Evolutionary conservation across 768 basidiomycete species (phyloP), one percentile per base, ranked within the genome.

Genomic region (Collybiopsis confluens): DNA sequence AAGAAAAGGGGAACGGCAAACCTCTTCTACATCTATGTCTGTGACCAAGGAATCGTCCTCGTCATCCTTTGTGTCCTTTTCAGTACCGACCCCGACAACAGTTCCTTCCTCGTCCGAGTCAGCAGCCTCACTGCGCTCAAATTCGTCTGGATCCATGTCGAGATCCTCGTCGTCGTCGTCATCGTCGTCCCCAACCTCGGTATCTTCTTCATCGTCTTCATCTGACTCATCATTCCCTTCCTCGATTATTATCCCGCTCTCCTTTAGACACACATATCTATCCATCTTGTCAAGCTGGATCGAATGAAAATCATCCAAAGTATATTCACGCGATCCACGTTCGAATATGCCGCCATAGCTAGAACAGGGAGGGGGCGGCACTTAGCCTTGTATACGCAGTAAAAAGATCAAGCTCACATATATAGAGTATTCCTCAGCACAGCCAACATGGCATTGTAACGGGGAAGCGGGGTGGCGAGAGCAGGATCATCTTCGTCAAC

Each of bases 291-390:
- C 92, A 18, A 97, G 74, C 54, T 84, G 80, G 10, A 97, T 68
- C 1, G 80, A 74, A 67, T 92, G 75, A 62, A 95, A 97, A 61
- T 96, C 94, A 62, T 94, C 92, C 5, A 97, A 73, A 0, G 92
- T 95, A 59, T 89, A 93, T 67, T 97, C 93, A 21, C 82, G 79
- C 11, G 87, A 76, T 0, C 90, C 88, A 15, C 81, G 77, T 67
- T 96, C 94, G 59, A 83, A 88, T 16, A 95, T 95, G 0, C 93
- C 92, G 9, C 93, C 92, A 61, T 95, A 95, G 52, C 90, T 90
- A 26, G 26, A 23, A 10, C 5, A 26, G 15, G 15, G 11, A 23
- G 26, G 21, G 18, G n/a, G 23, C 16, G 20, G 20, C 13, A 43
- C 28, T 23, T 37, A 36, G 23, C 23, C 10, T 1, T n/a, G 16